A percentile compares a stretch with the other conserved stretches of the same genome.
These are phyloP conservation scores for Retiboletus flavoniger DNA, from an alignment of 1,284 basidiomycete genomes.

Conservation along the genomic window DNA sequence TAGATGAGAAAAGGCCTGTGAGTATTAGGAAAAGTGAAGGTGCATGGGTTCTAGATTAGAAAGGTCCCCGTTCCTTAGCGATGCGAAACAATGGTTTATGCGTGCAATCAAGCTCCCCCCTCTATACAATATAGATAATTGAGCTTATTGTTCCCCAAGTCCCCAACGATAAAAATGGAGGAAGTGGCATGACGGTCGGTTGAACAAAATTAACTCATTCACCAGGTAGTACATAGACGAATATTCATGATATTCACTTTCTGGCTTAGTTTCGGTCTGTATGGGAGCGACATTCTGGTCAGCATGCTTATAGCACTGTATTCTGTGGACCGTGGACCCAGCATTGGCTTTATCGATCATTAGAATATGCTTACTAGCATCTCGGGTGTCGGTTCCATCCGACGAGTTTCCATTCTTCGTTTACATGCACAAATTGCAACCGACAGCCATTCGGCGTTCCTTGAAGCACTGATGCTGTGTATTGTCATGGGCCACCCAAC, in stretches of 20 bases:
- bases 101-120: background rate
- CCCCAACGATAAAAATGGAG: conserved; percentile 1
- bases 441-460: background rate
- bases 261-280: background rate
- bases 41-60: conserved; percentile 69
- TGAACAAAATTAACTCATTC: background rate
- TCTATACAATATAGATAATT: background rate
- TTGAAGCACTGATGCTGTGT: conserved; percentile 13
- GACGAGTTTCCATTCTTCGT: conserved; percentile 3
- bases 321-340: background rate
- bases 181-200: background rate
- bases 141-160: background rate
- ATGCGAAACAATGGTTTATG: conserved; percentile 1
- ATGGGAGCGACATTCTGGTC: background rate
- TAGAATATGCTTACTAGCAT: background rate
- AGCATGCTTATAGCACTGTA: background rate
- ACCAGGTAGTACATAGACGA: background rate
- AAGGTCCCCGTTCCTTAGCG: background rate
- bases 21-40: conserved; percentile 66
- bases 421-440: background rate
- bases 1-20: conserved; percentile 85
- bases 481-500: conserved; percentile 14
- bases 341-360: background rate
- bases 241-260: background rate
- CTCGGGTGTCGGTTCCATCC: background rate